A percentile compares a stretch with the other conserved stretches of the same genome.
phyloP scores from a whole-genome alignment of 306 rosid species.

The Coriaria nepalensis region DNA sequence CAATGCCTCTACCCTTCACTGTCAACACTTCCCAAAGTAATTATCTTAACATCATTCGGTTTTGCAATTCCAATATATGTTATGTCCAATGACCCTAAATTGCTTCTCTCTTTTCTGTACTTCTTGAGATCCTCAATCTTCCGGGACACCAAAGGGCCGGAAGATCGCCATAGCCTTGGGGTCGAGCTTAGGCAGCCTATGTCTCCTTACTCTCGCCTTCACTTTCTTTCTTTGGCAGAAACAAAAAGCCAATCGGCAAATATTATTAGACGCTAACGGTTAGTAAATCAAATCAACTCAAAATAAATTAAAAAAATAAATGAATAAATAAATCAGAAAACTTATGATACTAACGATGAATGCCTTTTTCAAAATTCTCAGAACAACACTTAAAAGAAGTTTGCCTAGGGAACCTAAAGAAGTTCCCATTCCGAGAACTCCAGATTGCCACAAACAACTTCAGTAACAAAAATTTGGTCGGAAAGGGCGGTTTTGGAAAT shows the following conservation, averaged over 20 bases:
- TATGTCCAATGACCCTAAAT: constrained; percentile 1
- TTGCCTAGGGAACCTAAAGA: constrained; percentile 78
- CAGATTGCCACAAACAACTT: constrained; percentile 78
- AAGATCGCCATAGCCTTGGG: constrained; percentile 70
- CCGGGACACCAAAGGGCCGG: constrained; percentile 51
- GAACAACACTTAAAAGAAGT: constrained; percentile 63
- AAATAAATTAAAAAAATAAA: not conserved
- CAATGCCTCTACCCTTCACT: constrained; percentile 18
- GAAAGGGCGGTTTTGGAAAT: constrained; percentile 88
- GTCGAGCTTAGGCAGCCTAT: constrained; percentile 64
- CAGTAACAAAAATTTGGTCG: constrained; percentile 77
- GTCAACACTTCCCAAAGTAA: constrained; percentile 52
- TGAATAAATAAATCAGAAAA: not conserved
- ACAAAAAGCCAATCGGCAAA: constrained; percentile 68
- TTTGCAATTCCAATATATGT: constrained; percentile 7
- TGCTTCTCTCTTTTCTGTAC: constrained; percentile 1
- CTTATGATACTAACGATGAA: not conserved
- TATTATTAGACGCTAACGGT: constrained; percentile 84
- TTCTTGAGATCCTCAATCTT: constrained; percentile 36
- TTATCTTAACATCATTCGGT: constrained; percentile 15
- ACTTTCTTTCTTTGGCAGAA: constrained; percentile 91
- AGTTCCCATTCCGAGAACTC: constrained; percentile 81
- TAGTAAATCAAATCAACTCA: constrained; percentile 12
- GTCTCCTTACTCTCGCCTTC: constrained; percentile 54
- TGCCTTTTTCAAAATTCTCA: constrained; percentile 17